Evolutionary conservation across 1,284 basidiomycete genomes (phyloP), one percentile per base, ranked within the genome.

Genomic region (Sphagnurus paluster): DNA sequence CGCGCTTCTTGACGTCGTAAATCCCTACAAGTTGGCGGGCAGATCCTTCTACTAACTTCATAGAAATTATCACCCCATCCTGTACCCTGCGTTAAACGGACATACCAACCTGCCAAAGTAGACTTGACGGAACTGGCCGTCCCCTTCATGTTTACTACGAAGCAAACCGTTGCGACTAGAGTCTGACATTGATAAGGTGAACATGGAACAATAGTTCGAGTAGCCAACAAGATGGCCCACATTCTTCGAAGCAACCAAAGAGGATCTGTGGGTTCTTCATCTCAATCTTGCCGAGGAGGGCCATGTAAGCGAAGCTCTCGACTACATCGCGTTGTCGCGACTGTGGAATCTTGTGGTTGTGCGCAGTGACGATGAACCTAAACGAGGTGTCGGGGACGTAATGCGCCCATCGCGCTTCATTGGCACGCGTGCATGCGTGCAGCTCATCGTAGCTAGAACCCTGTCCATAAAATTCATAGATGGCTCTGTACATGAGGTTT

Each of bases 221-320:
- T 16, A 13, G 17, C 39, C 21, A 13, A 17, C 20, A 39, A 17
- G 7, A 25, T 36, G 35, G 67, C 80, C 52, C 54, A 91, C 93
- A 98, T 71, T 99, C 97, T 72, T 99, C 96, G 52, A 90, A 90
- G 29, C 90, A 83, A 3, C 84, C 80, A 44, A 95, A 74, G 20
- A 82, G 79, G 25, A 95, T 78, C 28, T 94, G 81, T 0, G 97
- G 90, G 25, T 76, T 75, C 53, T 85, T 86, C 77, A 99, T 81
- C 48, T 90, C 82, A 56, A 98, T 93, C 54, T 80, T 80, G 4
- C 95, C 95, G 49, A 77, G 63, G 50, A 96, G 84, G 17, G 71
- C 80, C 86, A 98, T 93, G 65, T 93, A 98, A 1, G 77, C 69
- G 64, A 98, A 97, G 54, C 75, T 77, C 58, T 95, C 84, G 48